Conservation (phyloP, 1,284 basidiomycete species). For the Ceratobasidium sp. region DNA sequence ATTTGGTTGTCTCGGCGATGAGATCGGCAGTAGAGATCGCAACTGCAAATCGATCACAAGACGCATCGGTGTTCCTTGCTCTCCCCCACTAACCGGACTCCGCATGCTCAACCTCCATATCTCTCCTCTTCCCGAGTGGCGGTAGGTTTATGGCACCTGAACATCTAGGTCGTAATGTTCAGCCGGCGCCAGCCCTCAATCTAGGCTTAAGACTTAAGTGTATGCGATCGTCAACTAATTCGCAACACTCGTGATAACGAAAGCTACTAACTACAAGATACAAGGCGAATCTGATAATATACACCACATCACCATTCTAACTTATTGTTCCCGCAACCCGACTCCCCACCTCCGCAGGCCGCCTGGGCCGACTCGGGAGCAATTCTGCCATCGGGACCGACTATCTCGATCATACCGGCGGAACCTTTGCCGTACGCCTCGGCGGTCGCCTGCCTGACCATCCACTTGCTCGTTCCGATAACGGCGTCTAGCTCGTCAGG, state of each 20-base stretch:
- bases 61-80: too few relatives aligned
- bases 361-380: slow-evolving; percentile 29
- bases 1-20: too few relatives aligned
- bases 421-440: slow-evolving; percentile 64
- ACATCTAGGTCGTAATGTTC: too few relatives aligned
- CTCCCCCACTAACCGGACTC: too few relatives aligned
- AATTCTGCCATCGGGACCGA: slow-evolving; percentile 54
- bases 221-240: neutral
- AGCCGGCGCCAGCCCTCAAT: too few relatives aligned
- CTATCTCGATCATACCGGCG: slow-evolving; percentile 65
- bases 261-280: slow-evolving; percentile 3
- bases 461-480: slow-evolving; percentile 77
- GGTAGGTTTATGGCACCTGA: too few relatives aligned
- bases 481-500: slow-evolving; percentile 72
- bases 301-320: slow-evolving; percentile 35
- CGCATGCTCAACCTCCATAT: too few relatives aligned
- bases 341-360: slow-evolving; percentile 22
- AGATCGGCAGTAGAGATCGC: too few relatives aligned
- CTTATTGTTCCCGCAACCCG: slow-evolving; percentile 40
- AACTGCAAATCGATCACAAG: too few relatives aligned
- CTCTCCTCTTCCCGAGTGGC: too few relatives aligned
- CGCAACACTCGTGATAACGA: neutral
- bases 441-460: slow-evolving; percentile 67
- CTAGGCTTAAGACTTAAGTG: too few relatives aligned
- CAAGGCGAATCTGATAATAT: neutral